These are phyloP conservation scores for Magnusiomyces sp. DNA, from an alignment of 1,139 yeast genomes.

Conservation along the genomic window DNA sequence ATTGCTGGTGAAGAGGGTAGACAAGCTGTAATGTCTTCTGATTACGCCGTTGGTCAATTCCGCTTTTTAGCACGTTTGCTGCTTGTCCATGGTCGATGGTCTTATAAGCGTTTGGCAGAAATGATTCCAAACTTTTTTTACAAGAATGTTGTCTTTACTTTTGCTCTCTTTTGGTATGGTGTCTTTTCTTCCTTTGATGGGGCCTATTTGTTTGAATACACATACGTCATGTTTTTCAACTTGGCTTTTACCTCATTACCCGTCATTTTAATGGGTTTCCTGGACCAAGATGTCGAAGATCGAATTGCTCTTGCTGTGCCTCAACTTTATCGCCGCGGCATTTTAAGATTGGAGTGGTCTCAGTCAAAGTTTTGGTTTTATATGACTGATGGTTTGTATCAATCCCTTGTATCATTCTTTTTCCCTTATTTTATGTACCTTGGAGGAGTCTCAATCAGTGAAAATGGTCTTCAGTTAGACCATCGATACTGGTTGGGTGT, in stretches of 20 bases:
- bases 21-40: constrained; percentile 98
- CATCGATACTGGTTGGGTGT: constrained; percentile 84
- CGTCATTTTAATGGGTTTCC: constrained; percentile 78
- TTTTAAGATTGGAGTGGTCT: constrained; percentile 73
- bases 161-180: constrained; percentile 92
- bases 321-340: constrained; percentile 78
- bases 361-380: constrained; percentile 71
- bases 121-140: constrained; percentile 91
- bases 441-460: constrained; percentile 47
- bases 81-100: constrained; percentile 94
- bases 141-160: constrained; percentile 81
- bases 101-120: constrained; percentile 81
- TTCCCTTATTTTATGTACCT: constrained; percentile 69
- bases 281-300: constrained; percentile 89
- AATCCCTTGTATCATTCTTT: constrained; percentile 71
- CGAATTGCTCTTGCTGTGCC: constrained; percentile 76
- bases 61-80: constrained; percentile 69
- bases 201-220: constrained; percentile 82
- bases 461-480: constrained; percentile 60
- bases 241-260: constrained; percentile 94
- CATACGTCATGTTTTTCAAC: constrained; percentile 85
- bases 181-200: constrained; percentile 81
- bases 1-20: constrained; percentile 98
- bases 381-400: constrained; percentile 80
- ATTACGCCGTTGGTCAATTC: constrained; percentile 94